A percentile compares a stretch with the other conserved stretches of the same genome.
phyloP scores from a whole-genome alignment of 164 flowering plant species.

The Cinnamomum micranthum region DNA sequence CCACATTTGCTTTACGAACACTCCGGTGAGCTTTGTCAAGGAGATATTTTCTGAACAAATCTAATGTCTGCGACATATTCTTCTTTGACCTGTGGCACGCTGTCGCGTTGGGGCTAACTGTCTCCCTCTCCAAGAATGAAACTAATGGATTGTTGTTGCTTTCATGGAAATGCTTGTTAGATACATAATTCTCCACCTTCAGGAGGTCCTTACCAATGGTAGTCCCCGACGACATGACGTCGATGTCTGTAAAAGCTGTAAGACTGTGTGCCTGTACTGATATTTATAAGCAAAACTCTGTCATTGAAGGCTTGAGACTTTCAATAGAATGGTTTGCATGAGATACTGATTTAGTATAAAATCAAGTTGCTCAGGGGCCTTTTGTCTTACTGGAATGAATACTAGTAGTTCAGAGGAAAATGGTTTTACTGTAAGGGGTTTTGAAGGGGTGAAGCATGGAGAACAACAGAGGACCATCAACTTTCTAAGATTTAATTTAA shows the following conservation, averaged over 20 bases:
- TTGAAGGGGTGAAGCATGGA: too few relatives aligned
- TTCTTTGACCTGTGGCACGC: neutral
- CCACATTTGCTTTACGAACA: neutral
- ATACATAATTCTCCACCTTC: neutral
- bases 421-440: too few relatives aligned
- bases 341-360: too few relatives aligned
- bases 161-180: neutral
- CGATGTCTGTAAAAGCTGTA: neutral
- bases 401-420: too few relatives aligned
- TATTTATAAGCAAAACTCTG: too few relatives aligned
- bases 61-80: conserved; percentile 11
- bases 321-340: too few relatives aligned
- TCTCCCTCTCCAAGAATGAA: neutral
- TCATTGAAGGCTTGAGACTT: too few relatives aligned
- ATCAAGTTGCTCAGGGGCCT: too few relatives aligned
- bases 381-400: too few relatives aligned
- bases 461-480: too few relatives aligned
- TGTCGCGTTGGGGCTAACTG: neutral
- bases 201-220: neutral
- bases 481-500: too few relatives aligned
- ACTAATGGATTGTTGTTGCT: conserved; percentile 1
- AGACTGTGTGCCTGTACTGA: too few relatives aligned
- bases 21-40: conserved; percentile 1
- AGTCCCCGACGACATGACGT: neutral
- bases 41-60: conserved; percentile 15